Evolutionary conservation across 2,329 filamentous ascomycete genomes (phyloP).

Genomic region (Fusarium xylarioides): DNA sequence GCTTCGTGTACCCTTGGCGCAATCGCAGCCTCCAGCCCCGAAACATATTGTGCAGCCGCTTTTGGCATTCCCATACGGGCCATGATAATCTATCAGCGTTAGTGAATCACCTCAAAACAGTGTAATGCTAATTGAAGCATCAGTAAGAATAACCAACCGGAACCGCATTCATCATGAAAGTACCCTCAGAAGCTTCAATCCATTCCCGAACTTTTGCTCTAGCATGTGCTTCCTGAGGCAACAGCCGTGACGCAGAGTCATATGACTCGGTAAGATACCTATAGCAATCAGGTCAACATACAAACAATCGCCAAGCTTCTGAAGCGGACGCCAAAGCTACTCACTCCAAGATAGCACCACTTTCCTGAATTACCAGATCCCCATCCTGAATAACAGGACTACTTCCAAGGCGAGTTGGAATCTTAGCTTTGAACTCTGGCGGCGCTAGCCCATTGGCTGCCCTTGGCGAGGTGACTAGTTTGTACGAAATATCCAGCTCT

Average conservation of each 20-base stretch:
- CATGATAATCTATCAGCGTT: not conserved
- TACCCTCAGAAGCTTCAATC: not conserved
- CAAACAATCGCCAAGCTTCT: rapidly evolving
- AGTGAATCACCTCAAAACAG: rapidly evolving
- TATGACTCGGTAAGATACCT: not conserved
- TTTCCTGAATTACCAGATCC: not conserved
- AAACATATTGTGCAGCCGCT: not conserved
- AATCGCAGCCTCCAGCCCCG: not conserved
- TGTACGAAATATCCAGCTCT: not conserved
- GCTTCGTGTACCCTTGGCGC: not conserved
- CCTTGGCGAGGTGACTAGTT: not conserved
- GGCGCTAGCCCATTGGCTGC: not conserved
- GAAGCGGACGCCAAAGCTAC: rapidly evolving
- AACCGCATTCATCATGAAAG: not conserved
- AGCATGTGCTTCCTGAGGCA: not conserved
- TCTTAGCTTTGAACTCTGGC: not conserved
- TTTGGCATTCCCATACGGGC: not conserved
- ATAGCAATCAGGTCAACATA: not conserved
- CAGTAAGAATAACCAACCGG: not conserved
- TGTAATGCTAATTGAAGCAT: not conserved
- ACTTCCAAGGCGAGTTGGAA: not conserved
- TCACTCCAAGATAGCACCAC: not conserved
- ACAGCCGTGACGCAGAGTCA: not conserved
- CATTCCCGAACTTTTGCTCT: not conserved
- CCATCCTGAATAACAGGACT: not conserved